Conservation (phyloP, 23 red algal genomes). For the Pyropia haitanensis region DNA sequence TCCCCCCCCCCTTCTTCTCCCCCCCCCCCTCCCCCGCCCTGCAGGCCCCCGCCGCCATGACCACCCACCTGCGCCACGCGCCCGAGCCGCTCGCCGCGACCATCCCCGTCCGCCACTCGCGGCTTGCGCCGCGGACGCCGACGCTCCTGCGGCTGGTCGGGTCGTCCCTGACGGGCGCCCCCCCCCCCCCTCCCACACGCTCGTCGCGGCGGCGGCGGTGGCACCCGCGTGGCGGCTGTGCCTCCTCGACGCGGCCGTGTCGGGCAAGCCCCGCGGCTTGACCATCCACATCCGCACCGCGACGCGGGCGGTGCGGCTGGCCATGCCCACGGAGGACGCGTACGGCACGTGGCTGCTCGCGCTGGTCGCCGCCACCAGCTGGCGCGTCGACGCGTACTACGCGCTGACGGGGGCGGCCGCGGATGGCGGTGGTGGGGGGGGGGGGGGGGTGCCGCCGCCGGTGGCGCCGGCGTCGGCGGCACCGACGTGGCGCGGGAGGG, state of each 20-base stretch:
- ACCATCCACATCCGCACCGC: no score
- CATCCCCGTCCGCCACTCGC: no score
- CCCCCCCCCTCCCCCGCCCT: background rate
- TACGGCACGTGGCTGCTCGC: constrained; percentile 1
- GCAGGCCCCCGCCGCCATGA: background rate
- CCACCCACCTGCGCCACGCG: background rate
- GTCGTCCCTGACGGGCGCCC: background rate
- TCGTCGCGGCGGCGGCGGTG: background rate
- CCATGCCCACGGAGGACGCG: no score
- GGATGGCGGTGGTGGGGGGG: no score
- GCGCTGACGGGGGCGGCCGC: background rate
- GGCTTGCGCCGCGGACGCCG: no score
- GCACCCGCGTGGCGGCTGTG: background rate
- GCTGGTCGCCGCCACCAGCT: background rate
- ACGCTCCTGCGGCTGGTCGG: no score
- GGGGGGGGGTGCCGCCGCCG: no score
- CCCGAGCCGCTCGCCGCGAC: no score
- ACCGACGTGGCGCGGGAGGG: background rate
- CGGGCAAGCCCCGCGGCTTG: no score
- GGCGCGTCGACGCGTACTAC: constrained; percentile 5
- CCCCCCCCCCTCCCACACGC: background rate
- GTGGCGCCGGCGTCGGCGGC: background rate
- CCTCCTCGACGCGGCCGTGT: no score
- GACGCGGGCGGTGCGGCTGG: no score
- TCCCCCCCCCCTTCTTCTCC: background rate